Conservation (phyloP, 1,284 basidiomycete species). For the Phellinidium pouzarii region DNA sequence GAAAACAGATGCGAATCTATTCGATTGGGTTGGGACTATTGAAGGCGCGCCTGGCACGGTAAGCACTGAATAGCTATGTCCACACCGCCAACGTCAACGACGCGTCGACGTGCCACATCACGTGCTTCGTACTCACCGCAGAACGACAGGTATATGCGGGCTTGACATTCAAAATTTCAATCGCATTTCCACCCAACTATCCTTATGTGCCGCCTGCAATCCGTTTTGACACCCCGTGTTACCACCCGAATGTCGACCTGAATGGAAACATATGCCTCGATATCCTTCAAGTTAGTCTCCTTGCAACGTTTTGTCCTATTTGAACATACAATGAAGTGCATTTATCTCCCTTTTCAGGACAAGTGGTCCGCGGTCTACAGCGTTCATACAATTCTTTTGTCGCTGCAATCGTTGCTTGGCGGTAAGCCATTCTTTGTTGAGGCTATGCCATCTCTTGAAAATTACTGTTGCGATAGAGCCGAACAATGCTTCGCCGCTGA, state of each 20-base stretch:
- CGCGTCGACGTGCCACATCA: conserved; percentile 18
- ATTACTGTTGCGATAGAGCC: conserved; percentile 50
- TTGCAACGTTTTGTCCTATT: conserved; percentile 1
- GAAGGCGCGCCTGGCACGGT: conserved; percentile 73
- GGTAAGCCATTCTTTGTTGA: no score
- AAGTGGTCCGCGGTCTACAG: conserved; percentile 90
- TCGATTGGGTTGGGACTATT: conserved; percentile 80
- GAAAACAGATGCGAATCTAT: conserved; percentile 73
- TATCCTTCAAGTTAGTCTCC: conserved; percentile 58
- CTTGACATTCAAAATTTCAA: conserved; percentile 71
- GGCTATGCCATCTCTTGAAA: not conserved
- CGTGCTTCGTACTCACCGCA: not conserved
- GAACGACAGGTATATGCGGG: conserved; percentile 62
- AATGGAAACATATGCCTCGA: conserved; percentile 77
- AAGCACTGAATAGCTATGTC: conserved; percentile 24
- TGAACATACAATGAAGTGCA: not conserved
- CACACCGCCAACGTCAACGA: not conserved
- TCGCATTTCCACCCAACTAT: conserved; percentile 77
- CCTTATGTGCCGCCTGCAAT: conserved; percentile 77
- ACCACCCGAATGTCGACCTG: conserved; percentile 82
- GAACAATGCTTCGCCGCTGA: conserved; percentile 83
- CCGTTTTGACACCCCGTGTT: conserved; percentile 78
- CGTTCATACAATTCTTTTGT: conserved; percentile 82
- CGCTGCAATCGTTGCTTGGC: conserved; percentile 77
- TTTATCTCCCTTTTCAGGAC: conserved; percentile 42